Evolutionary conservation across 345 rosid species (phyloP).

Genomic region (Microcos paniculata): DNA sequence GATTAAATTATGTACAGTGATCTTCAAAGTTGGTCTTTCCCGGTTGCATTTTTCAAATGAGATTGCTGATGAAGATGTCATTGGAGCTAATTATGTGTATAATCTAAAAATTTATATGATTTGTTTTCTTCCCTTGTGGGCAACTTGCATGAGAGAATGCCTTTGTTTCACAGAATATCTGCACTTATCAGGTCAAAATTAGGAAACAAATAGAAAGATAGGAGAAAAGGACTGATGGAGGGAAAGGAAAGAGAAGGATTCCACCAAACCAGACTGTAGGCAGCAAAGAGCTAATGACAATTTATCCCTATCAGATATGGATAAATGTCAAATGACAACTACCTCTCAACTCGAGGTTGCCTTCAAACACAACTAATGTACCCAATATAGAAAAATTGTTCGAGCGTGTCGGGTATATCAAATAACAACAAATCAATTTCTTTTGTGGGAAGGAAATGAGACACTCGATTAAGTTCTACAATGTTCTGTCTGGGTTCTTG

Average conservation of each 20-base stretch:
- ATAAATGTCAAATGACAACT: not conserved
- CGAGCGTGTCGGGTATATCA: not conserved
- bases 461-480: not conserved
- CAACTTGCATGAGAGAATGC: not conserved
- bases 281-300: not conserved
- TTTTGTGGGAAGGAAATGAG: too few species aligned
- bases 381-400: not conserved
- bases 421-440: too few species aligned
- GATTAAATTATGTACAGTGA: constrained; percentile 5
- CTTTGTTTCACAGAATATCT: not conserved
- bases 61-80: not conserved
- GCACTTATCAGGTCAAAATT: not conserved
- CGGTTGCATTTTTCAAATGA: constrained; percentile 1
- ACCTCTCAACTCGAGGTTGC: not conserved
- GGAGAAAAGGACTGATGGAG: not conserved
- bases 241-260: not conserved
- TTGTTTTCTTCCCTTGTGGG: not conserved
- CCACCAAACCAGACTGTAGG: too few species aligned
- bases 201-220: not conserved
- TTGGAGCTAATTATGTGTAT: constrained; percentile 8
- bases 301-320: constrained; percentile 1
- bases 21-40: not conserved
- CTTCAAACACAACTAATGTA: constrained; percentile 6
- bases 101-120: not conserved
- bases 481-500: not conserved